phyloP scores from a whole-genome alignment of 2,329 filamentous ascomycete genomes.

The Claviceps africana region DNA sequence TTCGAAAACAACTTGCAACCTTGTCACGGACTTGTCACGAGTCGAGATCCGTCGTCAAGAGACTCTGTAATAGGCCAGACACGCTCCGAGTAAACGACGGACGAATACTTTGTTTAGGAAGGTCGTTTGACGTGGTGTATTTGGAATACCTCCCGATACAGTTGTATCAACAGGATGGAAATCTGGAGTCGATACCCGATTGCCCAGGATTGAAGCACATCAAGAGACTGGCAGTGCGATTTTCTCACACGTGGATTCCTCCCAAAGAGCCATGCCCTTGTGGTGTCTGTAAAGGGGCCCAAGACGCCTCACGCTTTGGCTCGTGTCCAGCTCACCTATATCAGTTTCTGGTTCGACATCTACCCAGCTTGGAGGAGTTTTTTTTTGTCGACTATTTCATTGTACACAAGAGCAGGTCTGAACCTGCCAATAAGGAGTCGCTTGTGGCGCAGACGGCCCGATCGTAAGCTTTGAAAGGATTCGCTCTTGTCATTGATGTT shows the following conservation, averaged over 20 bases:
- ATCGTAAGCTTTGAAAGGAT: background rate
- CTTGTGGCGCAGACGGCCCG: background rate
- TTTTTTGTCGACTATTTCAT: conserved; percentile 32
- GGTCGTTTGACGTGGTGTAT: conserved; percentile 18
- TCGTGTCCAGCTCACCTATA: conserved; percentile 27
- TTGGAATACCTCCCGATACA: conserved; percentile 21
- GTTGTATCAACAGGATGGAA: conserved; percentile 14
- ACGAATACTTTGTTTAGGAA: conserved; percentile 16
- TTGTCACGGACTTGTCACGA: conserved; percentile 17
- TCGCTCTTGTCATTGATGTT: background rate
- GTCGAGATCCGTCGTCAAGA: conserved; percentile 11
- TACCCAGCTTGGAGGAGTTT: conserved; percentile 28
- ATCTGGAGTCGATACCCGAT: conserved; percentile 13
- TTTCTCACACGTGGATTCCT: conserved; percentile 28
- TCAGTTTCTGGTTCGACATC: conserved; percentile 27
- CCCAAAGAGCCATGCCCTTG: conserved; percentile 15
- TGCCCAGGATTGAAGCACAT: conserved; percentile 20
- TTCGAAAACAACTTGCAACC: conserved; percentile 15
- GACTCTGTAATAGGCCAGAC: conserved; percentile 10
- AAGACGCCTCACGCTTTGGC: conserved; percentile 13
- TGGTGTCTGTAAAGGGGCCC: conserved; percentile 19
- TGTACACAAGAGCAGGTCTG: conserved; percentile 14
- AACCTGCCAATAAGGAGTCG: background rate
- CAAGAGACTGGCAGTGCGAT: conserved; percentile 27
- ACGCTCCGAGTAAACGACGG: conserved; percentile 14